phyloP scores from a whole-genome alignment of 176 grass and related monocot species.

The barley (Hordeum vulgare) region DNA sequence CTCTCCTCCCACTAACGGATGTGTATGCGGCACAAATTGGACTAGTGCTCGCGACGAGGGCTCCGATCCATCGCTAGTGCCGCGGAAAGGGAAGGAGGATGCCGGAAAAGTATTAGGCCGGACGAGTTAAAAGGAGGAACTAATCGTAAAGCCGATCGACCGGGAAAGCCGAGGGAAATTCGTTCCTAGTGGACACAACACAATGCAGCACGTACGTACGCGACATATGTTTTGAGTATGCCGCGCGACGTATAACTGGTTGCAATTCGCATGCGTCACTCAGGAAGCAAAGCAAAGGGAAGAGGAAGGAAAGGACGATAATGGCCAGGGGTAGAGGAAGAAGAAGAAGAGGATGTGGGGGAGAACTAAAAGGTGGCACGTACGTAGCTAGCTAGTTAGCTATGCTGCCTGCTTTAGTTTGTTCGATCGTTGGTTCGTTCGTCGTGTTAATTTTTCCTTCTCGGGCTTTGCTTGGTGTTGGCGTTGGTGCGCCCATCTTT shows the following conservation, averaged over 20 bases:
- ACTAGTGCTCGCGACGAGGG: background rate
- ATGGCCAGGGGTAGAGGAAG: background rate
- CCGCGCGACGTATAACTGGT: background rate
- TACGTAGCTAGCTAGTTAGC: too few relatives aligned
- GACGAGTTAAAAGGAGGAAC: background rate
- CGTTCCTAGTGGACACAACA: background rate
- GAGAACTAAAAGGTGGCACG: background rate
- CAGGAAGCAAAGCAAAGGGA: too few relatives aligned
- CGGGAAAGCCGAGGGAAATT: background rate
- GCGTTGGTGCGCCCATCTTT: constrained; percentile 9
- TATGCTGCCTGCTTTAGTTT: background rate
- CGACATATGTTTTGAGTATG: background rate
- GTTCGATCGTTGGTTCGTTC: too few relatives aligned
- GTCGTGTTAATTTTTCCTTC: too few relatives aligned
- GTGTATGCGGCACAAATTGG: background rate
- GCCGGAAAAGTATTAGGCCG: constrained; percentile 19
- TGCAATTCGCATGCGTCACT: background rate
- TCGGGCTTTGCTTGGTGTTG: too few relatives aligned
- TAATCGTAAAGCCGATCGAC: background rate
- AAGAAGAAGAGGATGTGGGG: background rate
- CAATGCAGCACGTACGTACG: background rate
- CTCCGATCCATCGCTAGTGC: constrained; percentile 1
- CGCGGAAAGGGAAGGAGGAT: background rate
- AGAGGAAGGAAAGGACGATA: background rate
- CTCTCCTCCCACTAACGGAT: background rate